Evolutionary conservation across 768 basidiomycete species (phyloP), one percentile per base, ranked within the genome.

Genomic region (Lactifluus hygrophoroides): DNA sequence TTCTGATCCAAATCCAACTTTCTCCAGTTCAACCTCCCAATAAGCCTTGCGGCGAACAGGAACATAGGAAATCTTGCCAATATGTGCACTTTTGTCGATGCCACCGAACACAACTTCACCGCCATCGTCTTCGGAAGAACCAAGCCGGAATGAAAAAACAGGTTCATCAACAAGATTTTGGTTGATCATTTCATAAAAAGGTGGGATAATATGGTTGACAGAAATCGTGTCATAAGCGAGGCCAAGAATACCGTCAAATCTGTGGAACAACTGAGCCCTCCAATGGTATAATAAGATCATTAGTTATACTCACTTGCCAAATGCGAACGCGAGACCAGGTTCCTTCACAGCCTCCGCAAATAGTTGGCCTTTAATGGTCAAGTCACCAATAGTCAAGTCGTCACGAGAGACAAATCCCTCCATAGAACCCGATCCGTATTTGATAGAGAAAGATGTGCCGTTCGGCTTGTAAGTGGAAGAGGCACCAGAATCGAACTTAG

Each of bases 261-360:
- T 94, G 64, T 27, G 28, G 42, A 34, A 46, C 6, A 11, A 8
- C 8, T 48, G 17, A 35, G 38, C 30, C 7, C 11, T 14, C 4
- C 8, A 42, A 17, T 8, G 3, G 13, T 34, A 1, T 23, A 28
- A 46, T 30, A 14, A 11, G 4, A 3, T 17, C 28, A 21, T n/a
- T 10, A 35, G n/a, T 17, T 17, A 35, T 6, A 76, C 88, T 67
- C 65, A 92, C 88, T 88, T 93, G 69, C 92, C 93, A 64, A 95
- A 97, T 27, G 96, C 95, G 69, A 99, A 99, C 5, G 94, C 86
- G 49, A 99, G 84, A 45, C 96, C 96, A 21, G 96, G 96, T 69
- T 98, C 95, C 72, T 92, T 90, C 58, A 84, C 86, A 2, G 94
- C 92, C 75, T 98, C 96, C 10, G 94, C 95, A 66, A 99, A 99